Conservation (phyloP, 78 protist species). For the Tieghemostelium lacteum region DNA sequence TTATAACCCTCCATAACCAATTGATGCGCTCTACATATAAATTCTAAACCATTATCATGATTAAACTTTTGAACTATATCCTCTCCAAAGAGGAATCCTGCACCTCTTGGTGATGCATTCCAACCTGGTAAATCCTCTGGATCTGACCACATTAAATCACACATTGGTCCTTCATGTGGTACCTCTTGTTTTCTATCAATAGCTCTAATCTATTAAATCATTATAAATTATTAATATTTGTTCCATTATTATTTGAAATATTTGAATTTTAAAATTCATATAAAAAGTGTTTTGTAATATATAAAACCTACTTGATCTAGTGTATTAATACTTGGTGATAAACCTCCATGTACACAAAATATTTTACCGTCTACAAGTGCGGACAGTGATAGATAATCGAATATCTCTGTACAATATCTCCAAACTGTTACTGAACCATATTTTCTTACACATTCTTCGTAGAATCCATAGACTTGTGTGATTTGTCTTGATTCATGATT, state of each 20-base stretch:
- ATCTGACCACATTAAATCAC: conserved; percentile 99
- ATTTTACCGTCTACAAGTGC: conserved; percentile 96
- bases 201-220: conserved; percentile 90
- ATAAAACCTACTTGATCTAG: conserved; percentile 91
- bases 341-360: conserved; percentile 99
- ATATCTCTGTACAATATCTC: conserved; percentile 98
- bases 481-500: conserved; percentile 99
- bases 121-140: conserved; percentile 98
- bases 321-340: conserved; percentile 96
- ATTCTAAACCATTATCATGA: conserved; percentile 87
- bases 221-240: not conserved
- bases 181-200: conserved; percentile 98
- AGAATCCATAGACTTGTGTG: conserved; percentile 99
- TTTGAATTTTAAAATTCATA: not conserved
- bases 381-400: conserved; percentile 97
- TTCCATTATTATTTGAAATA: not conserved
- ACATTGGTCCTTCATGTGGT: conserved; percentile 99
- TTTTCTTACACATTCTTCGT: conserved; percentile 99
- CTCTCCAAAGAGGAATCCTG: conserved; percentile 99
- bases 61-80: conserved; percentile 96
- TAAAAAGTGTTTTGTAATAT: not conserved
- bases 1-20: conserved; percentile 99
- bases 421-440: conserved; percentile 98
- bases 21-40: conserved; percentile 99
- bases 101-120: conserved; percentile 99